Evolutionary conservation across 2,329 filamentous ascomycete species (phyloP).

Genomic region (Botrytis hyacinthi): DNA sequence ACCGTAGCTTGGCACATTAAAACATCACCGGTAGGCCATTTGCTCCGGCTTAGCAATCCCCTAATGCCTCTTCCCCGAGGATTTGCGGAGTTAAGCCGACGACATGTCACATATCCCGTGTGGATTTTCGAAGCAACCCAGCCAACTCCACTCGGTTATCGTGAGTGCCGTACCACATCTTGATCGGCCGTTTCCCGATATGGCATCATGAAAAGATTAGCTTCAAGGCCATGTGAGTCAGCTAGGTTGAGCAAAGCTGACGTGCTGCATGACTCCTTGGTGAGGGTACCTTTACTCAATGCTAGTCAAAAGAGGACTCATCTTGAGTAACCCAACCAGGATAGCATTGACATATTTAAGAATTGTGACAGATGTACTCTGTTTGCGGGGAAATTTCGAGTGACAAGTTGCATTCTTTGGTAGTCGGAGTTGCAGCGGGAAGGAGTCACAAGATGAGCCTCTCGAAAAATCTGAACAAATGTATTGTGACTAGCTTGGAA

Average conservation of each 20-base stretch:
- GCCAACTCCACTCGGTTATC: background rate
- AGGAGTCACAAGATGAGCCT: background rate
- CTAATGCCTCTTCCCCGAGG: background rate
- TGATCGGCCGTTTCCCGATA: background rate
- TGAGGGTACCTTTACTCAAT: too few relatives aligned
- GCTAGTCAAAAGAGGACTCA: too few relatives aligned
- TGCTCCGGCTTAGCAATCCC: background rate
- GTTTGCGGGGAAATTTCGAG: background rate
- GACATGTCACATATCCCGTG: background rate
- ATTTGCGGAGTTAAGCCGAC: background rate
- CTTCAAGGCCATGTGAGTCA: slow-evolving; percentile 7
- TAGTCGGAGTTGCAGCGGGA: background rate
- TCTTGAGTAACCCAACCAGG: too few relatives aligned
- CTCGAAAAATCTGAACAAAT: background rate
- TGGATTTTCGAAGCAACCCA: background rate
- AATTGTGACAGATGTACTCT: background rate
- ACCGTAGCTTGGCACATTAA: background rate
- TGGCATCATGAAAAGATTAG: background rate
- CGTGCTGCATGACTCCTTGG: slow-evolving; percentile 6
- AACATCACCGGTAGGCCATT: background rate
- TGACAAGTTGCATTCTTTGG: background rate
- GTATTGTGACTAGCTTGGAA: background rate
- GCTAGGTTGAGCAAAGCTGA: slow-evolving; percentile 7
- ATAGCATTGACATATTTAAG: background rate
- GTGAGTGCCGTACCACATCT: background rate